Evolutionary conservation across 257 asterid species (phyloP).

Genomic region (Capsicum rhomboideum): DNA sequence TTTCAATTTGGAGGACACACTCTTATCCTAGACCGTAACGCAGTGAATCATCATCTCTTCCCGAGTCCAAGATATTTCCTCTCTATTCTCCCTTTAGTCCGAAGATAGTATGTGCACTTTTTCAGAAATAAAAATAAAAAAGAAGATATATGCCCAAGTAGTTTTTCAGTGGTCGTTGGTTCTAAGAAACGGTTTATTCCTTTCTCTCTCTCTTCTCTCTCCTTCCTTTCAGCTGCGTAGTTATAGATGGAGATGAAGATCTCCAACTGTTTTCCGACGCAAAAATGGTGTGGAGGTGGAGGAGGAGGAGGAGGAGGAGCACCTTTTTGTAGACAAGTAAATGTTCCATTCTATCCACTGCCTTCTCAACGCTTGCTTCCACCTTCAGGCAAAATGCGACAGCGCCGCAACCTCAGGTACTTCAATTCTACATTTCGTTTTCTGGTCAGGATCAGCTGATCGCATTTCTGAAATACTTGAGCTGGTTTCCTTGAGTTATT

Average conservation of each 20-base stretch:
- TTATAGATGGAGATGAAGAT: conserved; percentile 55
- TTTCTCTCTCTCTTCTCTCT: neutral
- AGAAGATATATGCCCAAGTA: neutral
- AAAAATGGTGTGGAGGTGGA: conserved; percentile 20
- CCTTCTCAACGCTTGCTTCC: conserved; percentile 38
- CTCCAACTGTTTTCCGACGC: conserved; percentile 43
- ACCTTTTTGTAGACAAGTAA: conserved; percentile 16
- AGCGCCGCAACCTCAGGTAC: conserved; percentile 57
- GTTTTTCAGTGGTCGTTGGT: conserved; percentile 23
- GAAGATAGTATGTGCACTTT: neutral
- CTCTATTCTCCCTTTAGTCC: neutral
- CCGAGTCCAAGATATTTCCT: neutral
- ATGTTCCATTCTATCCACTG: conserved; percentile 28
- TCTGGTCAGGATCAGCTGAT: neutral
- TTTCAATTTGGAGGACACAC: neutral
- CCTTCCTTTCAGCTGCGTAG: neutral
- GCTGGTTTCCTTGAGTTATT: neutral
- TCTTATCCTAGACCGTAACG: neutral
- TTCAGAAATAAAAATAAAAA: neutral
- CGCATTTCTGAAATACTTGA: neutral
- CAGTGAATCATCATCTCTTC: neutral
- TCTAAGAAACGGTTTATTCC: conserved; percentile 45
- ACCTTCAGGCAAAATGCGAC: conserved; percentile 63
- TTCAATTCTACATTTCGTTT: neutral
- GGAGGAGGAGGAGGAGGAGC: neutral